A percentile compares a stretch with the other conserved stretches of the same genome.
These are phyloP conservation scores for Alternaria gansuensis DNA, from an alignment of 2,329 filamentous ascomycete species.

Conservation along the genomic window DNA sequence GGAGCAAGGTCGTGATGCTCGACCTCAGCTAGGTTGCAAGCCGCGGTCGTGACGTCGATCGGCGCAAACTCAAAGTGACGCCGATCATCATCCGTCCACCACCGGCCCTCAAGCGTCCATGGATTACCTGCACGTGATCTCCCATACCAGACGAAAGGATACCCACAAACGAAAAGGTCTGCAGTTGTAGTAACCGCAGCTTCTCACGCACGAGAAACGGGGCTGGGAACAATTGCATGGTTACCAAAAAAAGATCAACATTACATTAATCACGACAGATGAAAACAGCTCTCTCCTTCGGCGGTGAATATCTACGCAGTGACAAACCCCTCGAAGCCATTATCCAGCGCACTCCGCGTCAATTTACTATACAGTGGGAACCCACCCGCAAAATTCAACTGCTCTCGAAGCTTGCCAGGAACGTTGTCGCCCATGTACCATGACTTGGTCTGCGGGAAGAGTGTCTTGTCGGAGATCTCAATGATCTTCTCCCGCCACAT, in stretches of 20 bases:
- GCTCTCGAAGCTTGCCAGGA: constrained; percentile 58
- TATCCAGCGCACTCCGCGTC: constrained; percentile 52
- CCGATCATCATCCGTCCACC: constrained; percentile 18
- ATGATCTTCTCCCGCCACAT: constrained; percentile 55
- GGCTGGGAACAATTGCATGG: background rate
- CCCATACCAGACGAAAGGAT: background rate
- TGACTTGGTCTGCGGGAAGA: constrained; percentile 54
- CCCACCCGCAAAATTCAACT: constrained; percentile 57
- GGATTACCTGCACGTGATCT: background rate
- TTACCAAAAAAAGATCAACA: background rate
- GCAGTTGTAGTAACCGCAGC: background rate
- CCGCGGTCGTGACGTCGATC: constrained; percentile 37
- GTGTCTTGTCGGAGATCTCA: constrained; percentile 53
- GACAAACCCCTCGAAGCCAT: constrained; percentile 48
- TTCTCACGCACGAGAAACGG: background rate
- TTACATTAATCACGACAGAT: background rate
- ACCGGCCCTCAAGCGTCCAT: background rate
- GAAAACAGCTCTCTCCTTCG: background rate
- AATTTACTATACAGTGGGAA: constrained; percentile 54
- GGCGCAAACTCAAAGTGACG: constrained; percentile 31
- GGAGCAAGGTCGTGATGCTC: constrained; percentile 17
- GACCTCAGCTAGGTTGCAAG: constrained; percentile 3
- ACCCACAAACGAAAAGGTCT: too few relatives aligned
- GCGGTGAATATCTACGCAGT: constrained; percentile 32
- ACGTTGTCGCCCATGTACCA: constrained; percentile 60